Conservation (phyloP, 2,329 filamentous ascomycete species). For the Penicillium palitans region DNA sequence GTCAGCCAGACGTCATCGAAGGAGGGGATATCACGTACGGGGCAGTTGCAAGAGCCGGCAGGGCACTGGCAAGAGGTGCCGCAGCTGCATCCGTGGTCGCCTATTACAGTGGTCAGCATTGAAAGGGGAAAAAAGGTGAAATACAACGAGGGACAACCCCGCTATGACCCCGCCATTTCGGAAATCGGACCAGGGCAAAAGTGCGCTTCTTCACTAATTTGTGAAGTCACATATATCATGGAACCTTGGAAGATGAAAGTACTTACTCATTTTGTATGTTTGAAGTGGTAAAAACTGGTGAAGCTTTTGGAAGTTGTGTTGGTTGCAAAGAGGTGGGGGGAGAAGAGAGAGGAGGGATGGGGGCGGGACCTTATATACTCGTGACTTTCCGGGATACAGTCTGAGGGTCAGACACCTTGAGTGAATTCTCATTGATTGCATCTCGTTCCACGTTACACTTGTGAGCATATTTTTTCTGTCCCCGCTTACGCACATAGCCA, state of each 20-base stretch:
- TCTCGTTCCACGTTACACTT: constrained; percentile 2
- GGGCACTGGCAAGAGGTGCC: constrained; percentile 45
- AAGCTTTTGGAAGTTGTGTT: constrained; percentile 4
- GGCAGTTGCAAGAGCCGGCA: constrained; percentile 43
- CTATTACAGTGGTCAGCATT: constrained; percentile 21
- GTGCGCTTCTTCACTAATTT: background rate
- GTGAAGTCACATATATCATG: background rate
- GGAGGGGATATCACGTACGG: constrained; percentile 30
- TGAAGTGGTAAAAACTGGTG: constrained; percentile 6
- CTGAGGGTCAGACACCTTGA: constrained; percentile 3
- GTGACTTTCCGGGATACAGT: constrained; percentile 21
- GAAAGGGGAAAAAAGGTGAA: background rate
- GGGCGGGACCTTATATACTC: constrained; percentile 26
- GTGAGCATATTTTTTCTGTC: constrained; percentile 30
- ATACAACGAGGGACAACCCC: constrained; percentile 13
- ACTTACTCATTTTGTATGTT: constrained; percentile 30
- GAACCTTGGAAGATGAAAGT: background rate
- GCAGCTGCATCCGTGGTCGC: constrained; percentile 44
- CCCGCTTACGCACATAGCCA: constrained; percentile 27
- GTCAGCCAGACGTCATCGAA: constrained; percentile 11
- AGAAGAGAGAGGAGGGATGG: constrained; percentile 8
- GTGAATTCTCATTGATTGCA: background rate
- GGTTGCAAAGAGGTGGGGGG: constrained; percentile 10
- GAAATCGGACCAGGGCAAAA: background rate
- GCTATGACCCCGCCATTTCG: constrained; percentile 26